Base-by-base conservation (phyloP, 768 basidiomycete species). In the Tylopilus plumbeoviolaceoides region DNA sequence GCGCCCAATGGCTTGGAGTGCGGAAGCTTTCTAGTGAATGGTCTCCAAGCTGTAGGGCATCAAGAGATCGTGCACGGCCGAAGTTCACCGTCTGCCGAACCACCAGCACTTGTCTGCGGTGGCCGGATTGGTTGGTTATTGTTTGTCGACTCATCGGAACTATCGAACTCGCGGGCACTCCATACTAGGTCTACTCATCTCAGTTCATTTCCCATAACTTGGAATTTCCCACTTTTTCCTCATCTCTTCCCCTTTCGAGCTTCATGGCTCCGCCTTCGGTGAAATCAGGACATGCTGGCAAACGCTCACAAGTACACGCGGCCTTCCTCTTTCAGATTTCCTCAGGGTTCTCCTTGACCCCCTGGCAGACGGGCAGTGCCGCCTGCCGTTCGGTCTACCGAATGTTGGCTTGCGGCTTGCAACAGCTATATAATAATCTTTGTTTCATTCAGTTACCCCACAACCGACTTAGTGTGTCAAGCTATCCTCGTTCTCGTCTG, bases 31-130 rank as follows among this genome's bases (percentile, higher is more conserved):
- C 35, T 31, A n/a, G 28, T 25, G 20, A 39, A 12, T 35, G 10
- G 39, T 17, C 8, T 14, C 17, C 54, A 43, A 17, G 51, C 54
- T 55, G 54, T 55, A 15, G 38, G 5, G 18, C 40, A 15, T 27
- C 33, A 20, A 15, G 10, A 28, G 17, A 20, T 3, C 3, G 23
- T 23, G 30, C 30, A 10, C 25, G 17, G 23, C 8, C 25, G n/a
- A n/a, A n/a, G n/a, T 25, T 15, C 12, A 15, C 11, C 9, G 3
- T 36, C 43, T 23, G 30, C 55, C 38, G 31, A 36, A 1, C 1
- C n/a, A 2, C 23, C 33, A 4, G 6, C 25, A 12, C 17, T 10
- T 18, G 5, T 30, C 20, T 40, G 40, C 20, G 21, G 18, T 23
- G 40, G 20, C 18, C 23, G 9, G 12, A 23, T 41, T 1, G 18